Conservation (phyloP, 257 asterid genomes). For the Cruciata laevipes region DNA sequence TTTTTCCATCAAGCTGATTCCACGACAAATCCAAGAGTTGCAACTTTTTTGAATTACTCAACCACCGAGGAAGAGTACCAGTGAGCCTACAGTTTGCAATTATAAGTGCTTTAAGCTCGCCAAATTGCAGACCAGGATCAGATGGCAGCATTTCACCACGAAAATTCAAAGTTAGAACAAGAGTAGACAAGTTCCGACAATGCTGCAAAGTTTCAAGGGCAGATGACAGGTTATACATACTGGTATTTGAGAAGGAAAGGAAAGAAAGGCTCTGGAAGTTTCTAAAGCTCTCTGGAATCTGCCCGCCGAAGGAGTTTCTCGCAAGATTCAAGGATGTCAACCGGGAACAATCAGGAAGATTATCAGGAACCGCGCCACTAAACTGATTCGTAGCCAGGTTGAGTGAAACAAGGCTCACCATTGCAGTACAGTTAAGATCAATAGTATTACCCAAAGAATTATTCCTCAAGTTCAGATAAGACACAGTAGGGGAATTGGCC, state of each 20-base stretch:
- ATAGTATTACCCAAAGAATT: background rate
- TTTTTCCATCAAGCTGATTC: slow-evolving; percentile 6
- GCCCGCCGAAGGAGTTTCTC: background rate
- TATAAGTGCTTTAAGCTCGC: slow-evolving; percentile 6
- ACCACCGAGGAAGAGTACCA: slow-evolving; percentile 5
- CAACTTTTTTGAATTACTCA: slow-evolving; percentile 3
- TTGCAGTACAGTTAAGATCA: slow-evolving; percentile 6
- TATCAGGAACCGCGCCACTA: background rate
- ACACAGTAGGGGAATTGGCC: background rate
- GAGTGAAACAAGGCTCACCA: slow-evolving; percentile 5
- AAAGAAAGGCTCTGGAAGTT: slow-evolving; percentile 1
- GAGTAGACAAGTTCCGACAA: slow-evolving; percentile 2
- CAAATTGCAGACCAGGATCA: slow-evolving; percentile 4
- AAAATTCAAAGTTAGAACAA: slow-evolving; percentile 1
- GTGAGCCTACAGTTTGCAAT: slow-evolving; percentile 11
- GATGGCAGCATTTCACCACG: background rate
- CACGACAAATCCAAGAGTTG: slow-evolving; percentile 6
- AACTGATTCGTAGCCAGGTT: slow-evolving; percentile 1
- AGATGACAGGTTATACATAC: slow-evolving; percentile 7
- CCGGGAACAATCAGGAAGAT: slow-evolving; percentile 5
- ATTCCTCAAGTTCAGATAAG: slow-evolving; percentile 4
- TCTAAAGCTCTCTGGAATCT: background rate
- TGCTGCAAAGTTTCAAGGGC: slow-evolving; percentile 8
- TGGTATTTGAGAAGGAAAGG: slow-evolving; percentile 6
- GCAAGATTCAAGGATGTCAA: slow-evolving; percentile 1